Evolutionary conservation across 2,329 filamentous ascomycete genomes (phyloP), one percentile per base, ranked within the genome.

Genomic region (Cordyceps sp.): DNA sequence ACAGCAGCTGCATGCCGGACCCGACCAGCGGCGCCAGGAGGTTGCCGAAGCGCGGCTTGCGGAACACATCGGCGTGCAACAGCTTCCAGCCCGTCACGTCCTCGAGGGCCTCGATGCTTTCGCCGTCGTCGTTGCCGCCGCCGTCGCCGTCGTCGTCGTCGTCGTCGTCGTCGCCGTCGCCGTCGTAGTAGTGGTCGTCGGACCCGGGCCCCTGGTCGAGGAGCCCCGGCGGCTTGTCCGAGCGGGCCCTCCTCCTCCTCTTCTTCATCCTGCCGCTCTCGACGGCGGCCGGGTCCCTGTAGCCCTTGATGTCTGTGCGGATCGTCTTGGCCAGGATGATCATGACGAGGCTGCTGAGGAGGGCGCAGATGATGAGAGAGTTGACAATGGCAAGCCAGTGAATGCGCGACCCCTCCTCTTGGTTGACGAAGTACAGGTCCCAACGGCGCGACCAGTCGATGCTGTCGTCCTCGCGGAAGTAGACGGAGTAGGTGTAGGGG

Each of bases 361-460:
- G 61, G 6, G 78, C 78, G 31, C 78, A 82, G 41, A 93, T 90
- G 41, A 85, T 77, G 40, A 93, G 55, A 0, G 83, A 90, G 57
- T 92, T 93, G 52, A 90, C 55, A 39, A 93, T 88, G 23, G 84
- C 83, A 34, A 93, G 64, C 81, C 83, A 92, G 50, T 93, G 84
- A 17, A 88, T 82, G 48, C 73, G 75, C 18, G 72, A 76, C 29
- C 79, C 80, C 42, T 88, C 81, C 36, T 83, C 78, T 48, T 90
- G 81, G 50, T 88, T 85, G 37, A 79, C 80, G 56, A 93, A 92
- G 53, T 92, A 93, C 33, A 88, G 59, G 45, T 92, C 81, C 84
- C 85, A 93, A 33, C 84, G 71, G 43, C 77, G 82, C 35, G 66
- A 63, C 85, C 85, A 93, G 40, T 90, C 82, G 31, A 92, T 62